Evolutionary conservation across 345 rosid genomes (phyloP).

Genomic region (Carallia pectinifolia): DNA sequence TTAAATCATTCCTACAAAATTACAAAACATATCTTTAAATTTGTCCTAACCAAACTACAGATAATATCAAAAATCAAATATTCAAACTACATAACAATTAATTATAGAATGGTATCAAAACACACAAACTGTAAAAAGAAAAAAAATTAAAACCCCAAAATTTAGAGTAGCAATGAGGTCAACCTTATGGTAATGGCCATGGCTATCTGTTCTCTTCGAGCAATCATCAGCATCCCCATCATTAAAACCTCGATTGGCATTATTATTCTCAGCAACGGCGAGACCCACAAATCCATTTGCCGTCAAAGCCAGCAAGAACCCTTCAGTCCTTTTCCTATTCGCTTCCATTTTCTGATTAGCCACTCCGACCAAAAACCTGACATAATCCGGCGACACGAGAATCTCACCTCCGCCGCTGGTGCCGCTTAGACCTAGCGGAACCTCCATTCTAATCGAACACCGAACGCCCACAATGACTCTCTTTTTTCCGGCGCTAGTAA

Average conservation of each 20-base stretch:
- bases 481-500: constrained; percentile 60
- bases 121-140: background rate
- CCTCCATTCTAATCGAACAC: constrained; percentile 84
- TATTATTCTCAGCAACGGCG: constrained; percentile 13
- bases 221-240: constrained; percentile 21
- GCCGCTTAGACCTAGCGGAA: constrained; percentile 63
- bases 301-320: constrained; percentile 46
- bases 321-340: constrained; percentile 65
- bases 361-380: constrained; percentile 60
- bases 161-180: constrained; percentile 37
- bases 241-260: background rate
- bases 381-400: constrained; percentile 61
- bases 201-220: constrained; percentile 10
- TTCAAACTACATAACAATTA: too few species aligned
- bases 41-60: too few species aligned
- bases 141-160: background rate
- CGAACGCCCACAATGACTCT: constrained; percentile 81
- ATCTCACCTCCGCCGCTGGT: constrained; percentile 15
- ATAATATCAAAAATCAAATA: too few species aligned
- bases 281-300: constrained; percentile 35
- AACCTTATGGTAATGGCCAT: constrained; percentile 9
- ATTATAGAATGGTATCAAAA: too few species aligned
- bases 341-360: constrained; percentile 92
- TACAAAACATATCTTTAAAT: too few species aligned
- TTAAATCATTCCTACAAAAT: too few species aligned